Evolutionary conservation across 2,329 filamentous ascomycete species (phyloP), one percentile per base, ranked within the genome.

Genomic region (Fusarium hainanense): DNA sequence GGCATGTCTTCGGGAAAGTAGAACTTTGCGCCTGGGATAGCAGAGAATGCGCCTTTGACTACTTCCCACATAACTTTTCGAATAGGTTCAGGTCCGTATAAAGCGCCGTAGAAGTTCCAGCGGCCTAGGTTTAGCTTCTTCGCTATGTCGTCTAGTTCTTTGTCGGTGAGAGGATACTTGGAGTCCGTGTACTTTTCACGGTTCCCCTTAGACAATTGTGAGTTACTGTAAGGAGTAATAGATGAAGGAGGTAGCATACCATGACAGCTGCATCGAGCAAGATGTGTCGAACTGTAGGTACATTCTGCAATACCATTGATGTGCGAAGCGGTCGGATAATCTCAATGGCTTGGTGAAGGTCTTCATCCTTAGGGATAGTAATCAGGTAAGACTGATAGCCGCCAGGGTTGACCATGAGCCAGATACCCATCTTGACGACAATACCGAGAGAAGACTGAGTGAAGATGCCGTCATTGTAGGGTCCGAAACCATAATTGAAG

Each of bases 31-130:
- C 71, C 66, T 1, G 71, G 70, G 9, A 73, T 73, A 6, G 57
- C 55, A 2, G 58, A 62, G 32, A 73, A 73, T 0, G 68, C 47
- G 3, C 54, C 37, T 30, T 72, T 70, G 9, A 73, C 57, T 0
- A 72, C 69, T 6, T 54, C 18, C 63, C 66, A 70, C 58, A 73
- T 69, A 2, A 44, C 70, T 3, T 66, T 64, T 18, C 70, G 16
- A 2, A 73, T 60, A 0, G 71, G 70, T 1, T 73, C 68, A 0
- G 71, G 71, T 5, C 71, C 71, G 2, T 73, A 73, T 0, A 73
- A 60, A 1, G 70, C 71, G 4, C 71, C 70, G 6, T 73, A 73
- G 21, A 73, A 73, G 48, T 73, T 73, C 71, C 71, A 73, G 0
- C 71, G 58, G 0, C 71, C 71, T 1, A 73, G 34, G 8, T 70